These are phyloP conservation scores for Aspergillus ostianus DNA, from an alignment of 495 filamentous ascomycete genomes.

Conservation along the genomic window DNA sequence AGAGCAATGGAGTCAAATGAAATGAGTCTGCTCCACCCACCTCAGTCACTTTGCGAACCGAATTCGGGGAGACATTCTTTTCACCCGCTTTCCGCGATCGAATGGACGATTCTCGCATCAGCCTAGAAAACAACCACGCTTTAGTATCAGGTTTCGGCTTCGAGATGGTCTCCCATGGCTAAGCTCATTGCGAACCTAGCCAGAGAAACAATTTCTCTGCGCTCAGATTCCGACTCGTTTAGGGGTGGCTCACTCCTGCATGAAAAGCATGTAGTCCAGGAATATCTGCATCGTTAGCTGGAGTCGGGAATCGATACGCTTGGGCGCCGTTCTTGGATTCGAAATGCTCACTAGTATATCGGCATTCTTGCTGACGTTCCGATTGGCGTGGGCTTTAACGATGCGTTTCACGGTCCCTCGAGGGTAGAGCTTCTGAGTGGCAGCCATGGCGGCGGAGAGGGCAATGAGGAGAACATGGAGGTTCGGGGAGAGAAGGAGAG, in stretches of 20 bases:
- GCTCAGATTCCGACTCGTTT: not conserved
- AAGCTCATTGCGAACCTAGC: not conserved
- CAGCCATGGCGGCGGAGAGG: slow-evolving; percentile 28
- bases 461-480: not conserved
- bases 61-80: slow-evolving; percentile 67
- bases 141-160: slow-evolving; percentile 4
- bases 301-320: not conserved
- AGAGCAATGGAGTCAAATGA: not conserved
- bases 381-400: slow-evolving; percentile 82
- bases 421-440: slow-evolving; percentile 74
- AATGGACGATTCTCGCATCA: slow-evolving; percentile 82
- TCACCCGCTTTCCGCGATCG: slow-evolving; percentile 72
- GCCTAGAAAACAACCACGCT: slow-evolving; percentile 43
- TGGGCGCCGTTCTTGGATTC: not conserved
- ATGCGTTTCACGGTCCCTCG: slow-evolving; percentile 82
- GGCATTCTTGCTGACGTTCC: slow-evolving; percentile 77
- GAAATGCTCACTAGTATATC: slow-evolving; percentile 70
- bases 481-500: not conserved
- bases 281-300: slow-evolving; percentile 59
- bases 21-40: slow-evolving; percentile 41
- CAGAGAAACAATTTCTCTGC: not conserved
- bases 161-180: no score
- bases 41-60: slow-evolving; percentile 73
- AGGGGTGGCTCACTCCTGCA: slow-evolving; percentile 68
- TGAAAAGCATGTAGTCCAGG: slow-evolving; percentile 85